Base-by-base conservation (phyloP, 2,329 filamentous ascomycete species). In the Alternaria infectoria region DNA sequence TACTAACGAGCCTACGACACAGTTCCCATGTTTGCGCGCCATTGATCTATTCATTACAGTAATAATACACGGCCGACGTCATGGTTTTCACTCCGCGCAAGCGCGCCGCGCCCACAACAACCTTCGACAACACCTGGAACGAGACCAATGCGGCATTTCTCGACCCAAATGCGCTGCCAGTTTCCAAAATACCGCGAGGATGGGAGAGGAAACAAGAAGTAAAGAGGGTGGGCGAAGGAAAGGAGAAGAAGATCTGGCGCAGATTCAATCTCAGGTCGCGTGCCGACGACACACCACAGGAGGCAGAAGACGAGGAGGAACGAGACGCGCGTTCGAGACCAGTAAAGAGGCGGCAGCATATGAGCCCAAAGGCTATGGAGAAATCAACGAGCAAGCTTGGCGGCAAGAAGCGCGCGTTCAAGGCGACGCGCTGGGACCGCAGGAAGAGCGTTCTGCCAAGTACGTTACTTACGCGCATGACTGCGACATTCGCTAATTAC, bases 161-260 rank as follows among this genome's bases (percentile, higher is more conserved):
- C 61, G 76, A 79, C 44, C 81, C 83, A 10, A 72, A 66, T 44
- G 74, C 81, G 30, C 72, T 85, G 5, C 77, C 81, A 15, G 66
- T 84, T 26, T 69, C 79, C 13, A 81, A 80, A 54, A 76, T 81
- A 5, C 81, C 80, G 17, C 82, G 83, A 50, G 84, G 77, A 50
- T 86, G 83, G 83, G 84, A 86, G 59, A 80, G 84, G 54, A 80
- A 79, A 59, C 81, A 83, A 7, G 74, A 82, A 61, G 79, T 79
- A 12, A 82, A 82, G 12, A 77, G 79, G 57, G 66, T 70, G 19
- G 68, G 72, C 15, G 73, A 77, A 28, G 77, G 76, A 11, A 78
- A 76, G 57, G 76, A 80, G 19, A 81, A 81, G 65, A 84, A 83
- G 67, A 81, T 86, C 32, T 86, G 83, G 83, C 83, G 83, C 55